Evolutionary conservation across 2,329 filamentous ascomycete species (phyloP).

Genomic region (Diatrype stigma): DNA sequence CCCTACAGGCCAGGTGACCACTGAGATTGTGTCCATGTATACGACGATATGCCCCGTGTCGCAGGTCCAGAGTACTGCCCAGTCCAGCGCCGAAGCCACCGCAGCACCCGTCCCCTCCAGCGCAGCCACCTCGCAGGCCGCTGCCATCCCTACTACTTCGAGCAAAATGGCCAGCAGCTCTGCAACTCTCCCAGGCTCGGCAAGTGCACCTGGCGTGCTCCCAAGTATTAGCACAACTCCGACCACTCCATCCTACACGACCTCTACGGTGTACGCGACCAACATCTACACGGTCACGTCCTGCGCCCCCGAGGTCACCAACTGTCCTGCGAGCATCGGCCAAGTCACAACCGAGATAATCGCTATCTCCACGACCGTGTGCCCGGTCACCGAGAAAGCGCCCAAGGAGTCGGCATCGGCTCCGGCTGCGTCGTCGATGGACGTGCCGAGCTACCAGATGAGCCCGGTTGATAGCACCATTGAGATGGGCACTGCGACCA

Average conservation of each 20-base stretch:
- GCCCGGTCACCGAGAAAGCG: slow-evolving; percentile 18
- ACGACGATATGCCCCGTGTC: slow-evolving; percentile 25
- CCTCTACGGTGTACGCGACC: slow-evolving; percentile 26
- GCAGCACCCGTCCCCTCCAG: not conserved
- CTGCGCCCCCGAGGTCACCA: slow-evolving; percentile 21
- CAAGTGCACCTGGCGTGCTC: slow-evolving; percentile 1
- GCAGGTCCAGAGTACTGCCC: slow-evolving; percentile 7
- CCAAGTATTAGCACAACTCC: not conserved
- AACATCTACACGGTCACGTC: slow-evolving; percentile 25
- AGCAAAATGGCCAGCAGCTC: slow-evolving; percentile 3
- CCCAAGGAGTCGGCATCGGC: not conserved
- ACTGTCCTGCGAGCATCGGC: slow-evolving; percentile 20
- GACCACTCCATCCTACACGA: slow-evolving; percentile 18
- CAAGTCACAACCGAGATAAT: slow-evolving; percentile 23
- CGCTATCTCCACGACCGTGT: slow-evolving; percentile 26
- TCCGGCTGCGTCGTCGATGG: slow-evolving; percentile 10
- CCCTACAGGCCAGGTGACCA: slow-evolving; percentile 23
- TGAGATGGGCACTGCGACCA: slow-evolving; percentile 7
- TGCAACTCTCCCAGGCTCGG: slow-evolving; percentile 2
- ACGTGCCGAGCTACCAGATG: slow-evolving; percentile 24
- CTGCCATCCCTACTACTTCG: not conserved
- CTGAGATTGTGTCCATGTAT: slow-evolving; percentile 25
- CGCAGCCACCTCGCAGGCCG: not conserved
- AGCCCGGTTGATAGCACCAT: slow-evolving; percentile 17
- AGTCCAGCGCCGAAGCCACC: slow-evolving; percentile 1